Conservation (phyloP, 345 rosid genomes). For the Iberis pinnata region DNA sequence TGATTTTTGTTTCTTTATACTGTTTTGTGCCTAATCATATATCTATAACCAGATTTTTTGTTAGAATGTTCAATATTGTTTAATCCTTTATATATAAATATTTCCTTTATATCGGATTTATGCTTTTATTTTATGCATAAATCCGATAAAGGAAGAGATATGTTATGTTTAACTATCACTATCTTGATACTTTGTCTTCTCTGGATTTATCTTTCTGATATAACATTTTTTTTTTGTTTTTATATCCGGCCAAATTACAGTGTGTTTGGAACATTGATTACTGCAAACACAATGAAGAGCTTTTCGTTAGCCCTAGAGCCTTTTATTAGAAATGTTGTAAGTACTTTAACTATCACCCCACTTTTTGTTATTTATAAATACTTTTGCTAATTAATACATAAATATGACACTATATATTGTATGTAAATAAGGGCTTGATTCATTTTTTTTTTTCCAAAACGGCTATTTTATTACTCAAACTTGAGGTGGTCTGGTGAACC, state of each 20-base stretch:
- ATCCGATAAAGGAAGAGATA: too few species aligned
- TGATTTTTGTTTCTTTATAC: background rate
- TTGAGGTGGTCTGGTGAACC: too few species aligned
- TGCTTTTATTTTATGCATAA: background rate
- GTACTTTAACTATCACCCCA: conserved; percentile 6
- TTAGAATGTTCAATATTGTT: too few species aligned
- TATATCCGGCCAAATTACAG: conserved; percentile 28
- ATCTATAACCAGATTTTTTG: background rate
- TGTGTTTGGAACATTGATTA: conserved; percentile 47
- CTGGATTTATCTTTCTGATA: background rate
- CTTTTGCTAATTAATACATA: background rate
- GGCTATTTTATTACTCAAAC: too few species aligned
- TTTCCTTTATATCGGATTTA: too few species aligned
- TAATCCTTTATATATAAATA: too few species aligned
- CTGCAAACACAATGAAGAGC: conserved; percentile 40
- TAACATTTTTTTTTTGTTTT: background rate
- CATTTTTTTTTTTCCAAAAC: too few species aligned
- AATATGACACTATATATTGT: conserved; percentile 1
- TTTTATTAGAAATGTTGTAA: conserved; percentile 71
- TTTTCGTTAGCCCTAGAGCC: conserved; percentile 72
- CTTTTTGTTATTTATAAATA: background rate
- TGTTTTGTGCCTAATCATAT: background rate
- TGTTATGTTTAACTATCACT: too few species aligned
- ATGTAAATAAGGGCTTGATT: conserved; percentile 6
- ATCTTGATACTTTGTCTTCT: background rate